Percentiles rank a stretch among this genome's conserved stretches.
phyloP scores from a whole-genome alignment of 345 rosid genomes.

The Boechera divaricarpa region DNA sequence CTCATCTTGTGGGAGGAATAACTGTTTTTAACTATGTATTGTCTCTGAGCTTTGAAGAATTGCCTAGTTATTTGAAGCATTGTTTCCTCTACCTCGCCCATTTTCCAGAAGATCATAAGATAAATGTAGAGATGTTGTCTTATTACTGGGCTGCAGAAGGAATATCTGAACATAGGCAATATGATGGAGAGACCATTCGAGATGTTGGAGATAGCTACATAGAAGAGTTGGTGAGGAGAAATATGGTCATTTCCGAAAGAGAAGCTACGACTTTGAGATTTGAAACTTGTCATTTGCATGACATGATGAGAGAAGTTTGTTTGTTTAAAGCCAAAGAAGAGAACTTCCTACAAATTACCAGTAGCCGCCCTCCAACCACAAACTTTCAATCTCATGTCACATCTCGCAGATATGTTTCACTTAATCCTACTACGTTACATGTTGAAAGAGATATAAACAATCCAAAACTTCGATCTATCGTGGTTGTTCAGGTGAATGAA shows the following conservation, averaged over 20 bases:
- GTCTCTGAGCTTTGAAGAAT: constrained; percentile 26
- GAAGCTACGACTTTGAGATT: not conserved
- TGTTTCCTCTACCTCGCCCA: constrained; percentile 27
- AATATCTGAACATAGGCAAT: too few relatives aligned
- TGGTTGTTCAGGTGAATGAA: not conserved
- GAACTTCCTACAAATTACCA: not conserved
- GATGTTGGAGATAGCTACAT: constrained; percentile 43
- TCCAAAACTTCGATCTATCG: constrained; percentile 5
- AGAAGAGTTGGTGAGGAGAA: constrained; percentile 35
- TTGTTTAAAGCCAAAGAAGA: constrained; percentile 33
- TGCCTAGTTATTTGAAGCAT: constrained; percentile 20
- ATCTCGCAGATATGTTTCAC: constrained; percentile 37
- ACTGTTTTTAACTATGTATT: not conserved
- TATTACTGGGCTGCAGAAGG: too few relatives aligned
- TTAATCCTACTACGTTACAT: not conserved
- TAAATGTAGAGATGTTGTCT: too few relatives aligned
- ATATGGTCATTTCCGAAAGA: constrained; percentile 43
- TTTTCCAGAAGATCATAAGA: not conserved
- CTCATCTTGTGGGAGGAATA: not conserved
- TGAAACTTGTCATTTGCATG: constrained; percentile 8
- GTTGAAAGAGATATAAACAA: not conserved
- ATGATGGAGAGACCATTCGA: not conserved
- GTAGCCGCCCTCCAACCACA: accelerated
- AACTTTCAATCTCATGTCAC: not conserved
- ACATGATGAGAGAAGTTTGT: constrained; percentile 39